Base-by-base conservation (phyloP, 2,329 filamentous ascomycete genomes). In the Tolypocladium ovalisporum region DNA sequence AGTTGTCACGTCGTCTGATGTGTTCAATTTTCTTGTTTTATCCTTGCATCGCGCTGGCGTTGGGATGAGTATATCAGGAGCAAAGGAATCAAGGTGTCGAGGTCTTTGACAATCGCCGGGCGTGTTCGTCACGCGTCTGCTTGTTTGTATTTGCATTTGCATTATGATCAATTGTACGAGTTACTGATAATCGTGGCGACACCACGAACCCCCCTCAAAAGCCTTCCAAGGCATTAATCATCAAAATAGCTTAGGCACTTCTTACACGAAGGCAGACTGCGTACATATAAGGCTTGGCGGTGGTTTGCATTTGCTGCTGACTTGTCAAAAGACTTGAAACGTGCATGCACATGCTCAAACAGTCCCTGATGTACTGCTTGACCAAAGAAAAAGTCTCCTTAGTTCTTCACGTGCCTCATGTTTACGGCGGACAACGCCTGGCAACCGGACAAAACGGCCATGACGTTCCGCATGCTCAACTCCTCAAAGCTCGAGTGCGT, bases 401-500 rank as follows among this genome's bases (percentile, higher is more conserved):
- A 22, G 10, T 7, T 27, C 22, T 17, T 62, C 52, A 86, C 60
- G 66, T 76, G 78, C 52, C 83, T 76, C 69, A 82, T 37, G 66
- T 89, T 88, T 15, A 87, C 85, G 0, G 85, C 81, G 55, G 85
- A 84, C 29, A 86, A 68, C 3, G 82, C 70, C 58, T 78, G 70
- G 2, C 72, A 71, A 0, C 78, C 79, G 2, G 69, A 68, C 56
- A 87, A 65, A 57, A 85, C 84, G 0, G 79, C 78, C 70, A 86
- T 73, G 54, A 88, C 77, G 66, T 88, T 89, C 64, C 82, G 74
- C 78, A 89, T 87, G 37, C 80, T 81, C 67, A 87, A 65, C 67
- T 81, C 78, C 73, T 88, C 85, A 62, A 88, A 87, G 4, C 81
- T 83, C n/a, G 79, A 67, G 63, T 85, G 83, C 60, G 84, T 85